Conservation (phyloP, 371 early-diverging fungal species). For the Umbelopsis sp. region DNA sequence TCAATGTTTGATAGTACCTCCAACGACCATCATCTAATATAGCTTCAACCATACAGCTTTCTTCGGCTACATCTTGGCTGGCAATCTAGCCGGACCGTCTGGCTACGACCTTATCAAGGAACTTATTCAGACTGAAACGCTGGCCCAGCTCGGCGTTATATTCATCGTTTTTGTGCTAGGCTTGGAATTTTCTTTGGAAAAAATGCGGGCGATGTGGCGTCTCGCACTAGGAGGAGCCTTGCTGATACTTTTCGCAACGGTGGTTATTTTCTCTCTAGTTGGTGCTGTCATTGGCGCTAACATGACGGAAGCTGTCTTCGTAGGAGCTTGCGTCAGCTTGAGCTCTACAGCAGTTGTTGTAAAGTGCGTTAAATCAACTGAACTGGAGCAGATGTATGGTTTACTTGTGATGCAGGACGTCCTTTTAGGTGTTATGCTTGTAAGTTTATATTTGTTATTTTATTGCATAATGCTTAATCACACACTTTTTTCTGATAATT, state of each 20-base stretch:
- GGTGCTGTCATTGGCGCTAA: slow-evolving; percentile 40
- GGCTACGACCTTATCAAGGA: slow-evolving; percentile 58
- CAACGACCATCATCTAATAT: neutral
- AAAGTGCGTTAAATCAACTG: slow-evolving; percentile 50
- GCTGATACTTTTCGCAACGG: slow-evolving; percentile 49
- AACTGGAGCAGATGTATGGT: slow-evolving; percentile 53
- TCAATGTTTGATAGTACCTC: neutral
- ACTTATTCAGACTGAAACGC: slow-evolving; percentile 58
- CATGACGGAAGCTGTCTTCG: slow-evolving; percentile 52
- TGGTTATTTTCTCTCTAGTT: slow-evolving; percentile 41
- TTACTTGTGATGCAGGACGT: slow-evolving; percentile 66
- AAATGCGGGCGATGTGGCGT: slow-evolving; percentile 58
- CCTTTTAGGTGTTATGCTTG: slow-evolving; percentile 62
- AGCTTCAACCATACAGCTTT: slow-evolving; percentile 38
- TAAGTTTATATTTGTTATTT: slow-evolving; percentile 24
- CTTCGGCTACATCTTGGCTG: slow-evolving; percentile 69
- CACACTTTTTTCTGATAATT: neutral
- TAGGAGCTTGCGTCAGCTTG: slow-evolving; percentile 59
- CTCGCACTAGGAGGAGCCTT: slow-evolving; percentile 54
- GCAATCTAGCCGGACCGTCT: slow-evolving; percentile 55
- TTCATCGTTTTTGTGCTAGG: slow-evolving; percentile 65
- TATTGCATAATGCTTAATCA: neutral
- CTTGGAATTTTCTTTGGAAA: slow-evolving; percentile 61
- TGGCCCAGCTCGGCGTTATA: slow-evolving; percentile 63
- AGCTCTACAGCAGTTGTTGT: slow-evolving; percentile 62